These are phyloP conservation scores for Neurospora sp. DNA, from an alignment of 495 filamentous ascomycete species.

Conservation along the genomic window DNA sequence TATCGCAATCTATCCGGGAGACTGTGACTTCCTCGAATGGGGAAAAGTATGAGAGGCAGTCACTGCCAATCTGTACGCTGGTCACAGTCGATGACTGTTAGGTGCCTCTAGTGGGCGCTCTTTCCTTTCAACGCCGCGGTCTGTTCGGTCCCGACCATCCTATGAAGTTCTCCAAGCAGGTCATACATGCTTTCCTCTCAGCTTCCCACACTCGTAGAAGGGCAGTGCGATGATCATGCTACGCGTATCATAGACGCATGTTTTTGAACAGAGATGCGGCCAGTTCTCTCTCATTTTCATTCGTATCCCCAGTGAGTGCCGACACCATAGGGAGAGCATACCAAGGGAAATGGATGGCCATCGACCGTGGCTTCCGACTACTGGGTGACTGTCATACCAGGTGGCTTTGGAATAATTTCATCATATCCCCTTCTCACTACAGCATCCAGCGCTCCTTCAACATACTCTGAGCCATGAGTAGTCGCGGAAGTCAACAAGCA, in stretches of 20 bases:
- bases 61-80: no score
- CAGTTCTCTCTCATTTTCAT: neutral
- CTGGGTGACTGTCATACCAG: neutral
- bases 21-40: no score
- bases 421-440: neutral
- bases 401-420: neutral
- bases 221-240: neutral
- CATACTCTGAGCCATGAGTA: neutral
- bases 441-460: neutral
- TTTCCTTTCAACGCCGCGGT: no score
- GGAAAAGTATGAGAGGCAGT: no score
- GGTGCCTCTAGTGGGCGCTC: no score
- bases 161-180: neutral
- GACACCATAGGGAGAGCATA: neutral
- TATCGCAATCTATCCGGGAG: neutral
- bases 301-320: neutral
- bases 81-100: no score
- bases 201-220: neutral
- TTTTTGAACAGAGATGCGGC: neutral
- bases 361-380: neutral
- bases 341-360: neutral
- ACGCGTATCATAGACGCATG: neutral
- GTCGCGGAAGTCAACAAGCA: neutral
- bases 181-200: neutral
- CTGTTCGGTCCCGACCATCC: no score